phyloP scores from a whole-genome alignment of 768 basidiomycete genomes.

The Termitomyces sp. region DNA sequence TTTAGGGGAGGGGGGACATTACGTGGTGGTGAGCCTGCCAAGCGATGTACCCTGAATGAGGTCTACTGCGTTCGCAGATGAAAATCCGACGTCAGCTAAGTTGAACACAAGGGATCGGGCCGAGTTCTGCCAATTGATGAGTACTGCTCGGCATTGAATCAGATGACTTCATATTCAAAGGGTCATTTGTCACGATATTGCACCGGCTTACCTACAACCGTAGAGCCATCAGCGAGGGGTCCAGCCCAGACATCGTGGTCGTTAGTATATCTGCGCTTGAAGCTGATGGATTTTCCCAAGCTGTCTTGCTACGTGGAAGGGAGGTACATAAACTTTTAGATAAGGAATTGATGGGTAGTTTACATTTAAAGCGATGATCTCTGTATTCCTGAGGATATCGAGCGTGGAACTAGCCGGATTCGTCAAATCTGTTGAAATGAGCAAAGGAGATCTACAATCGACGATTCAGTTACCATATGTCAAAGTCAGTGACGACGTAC shows the following conservation, averaged over 20 bases:
- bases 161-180: background rate
- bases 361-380: constrained; percentile 40
- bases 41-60: constrained; percentile 33
- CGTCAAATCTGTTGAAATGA: constrained; percentile 39
- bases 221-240: constrained; percentile 41
- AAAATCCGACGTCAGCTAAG: constrained; percentile 36
- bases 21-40: constrained; percentile 31
- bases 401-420: constrained; percentile 26
- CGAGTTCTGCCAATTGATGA: constrained; percentile 38
- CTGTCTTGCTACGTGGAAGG: constrained; percentile 33
- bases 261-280: constrained; percentile 42
- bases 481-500: constrained; percentile 13
- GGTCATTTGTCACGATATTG: background rate
- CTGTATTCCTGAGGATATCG: constrained; percentile 32
- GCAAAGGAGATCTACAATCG: constrained; percentile 29
- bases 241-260: constrained; percentile 46
- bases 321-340: background rate
- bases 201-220: constrained; percentile 30
- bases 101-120: constrained; percentile 34
- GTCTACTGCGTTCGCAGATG: constrained; percentile 32
- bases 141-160: constrained; percentile 20
- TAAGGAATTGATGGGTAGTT: background rate
- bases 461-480: background rate
- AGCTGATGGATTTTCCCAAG: constrained; percentile 36
- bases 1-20: constrained; percentile 10